Evolutionary conservation across 345 rosid genomes (phyloP), one percentile per base, ranked within the genome.

Genomic region (Dimocarpus longan): DNA sequence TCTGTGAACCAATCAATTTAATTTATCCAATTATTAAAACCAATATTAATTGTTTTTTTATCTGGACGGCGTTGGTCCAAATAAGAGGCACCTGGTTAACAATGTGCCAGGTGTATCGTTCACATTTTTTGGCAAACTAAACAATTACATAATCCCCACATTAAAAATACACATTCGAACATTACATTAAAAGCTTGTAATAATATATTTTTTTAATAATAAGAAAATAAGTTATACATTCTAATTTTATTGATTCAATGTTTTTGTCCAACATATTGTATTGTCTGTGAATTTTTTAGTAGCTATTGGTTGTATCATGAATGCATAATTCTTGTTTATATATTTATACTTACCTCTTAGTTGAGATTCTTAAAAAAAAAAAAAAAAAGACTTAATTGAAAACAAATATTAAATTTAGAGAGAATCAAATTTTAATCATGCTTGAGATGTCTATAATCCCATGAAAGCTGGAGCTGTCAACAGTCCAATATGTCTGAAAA

Each of bases 61-160:
- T 21, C 19, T 56, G 46, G 26, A 0, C 10, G 32, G 28, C 56
- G 75, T 19, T 37, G 28, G 66, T 72, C 28, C 16, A 72, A 8
- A 19, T 56, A 72, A 72, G 50, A 4, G 52, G 76, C 76, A 56
- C 26, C 26, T 72, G 66, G 66, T 44, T 57, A 22, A n/a, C 5
- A 37, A 56, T 1, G 54, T 37, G 76, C 65, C 66, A 72, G 18
- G 76, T 72, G 76, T 72, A 57, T 40, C 66, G 32, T 32, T 50
- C 15, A 6, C 32, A 56, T 0, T 26, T 26, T 50, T 50, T 12
- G 63, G 62, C 11, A 71, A 32, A 52, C 10, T 26, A 46, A 22
- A 15, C 18, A 22, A 2, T 52, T 16, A 24, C 19, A 46, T 44
- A 16, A 16, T n/a, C 22, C 46, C 6, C 2, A 22, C 39, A 22